These are phyloP conservation scores for Trichoderma koningiopsis DNA, from an alignment of 2,329 filamentous ascomycete species.

Conservation along the genomic window DNA sequence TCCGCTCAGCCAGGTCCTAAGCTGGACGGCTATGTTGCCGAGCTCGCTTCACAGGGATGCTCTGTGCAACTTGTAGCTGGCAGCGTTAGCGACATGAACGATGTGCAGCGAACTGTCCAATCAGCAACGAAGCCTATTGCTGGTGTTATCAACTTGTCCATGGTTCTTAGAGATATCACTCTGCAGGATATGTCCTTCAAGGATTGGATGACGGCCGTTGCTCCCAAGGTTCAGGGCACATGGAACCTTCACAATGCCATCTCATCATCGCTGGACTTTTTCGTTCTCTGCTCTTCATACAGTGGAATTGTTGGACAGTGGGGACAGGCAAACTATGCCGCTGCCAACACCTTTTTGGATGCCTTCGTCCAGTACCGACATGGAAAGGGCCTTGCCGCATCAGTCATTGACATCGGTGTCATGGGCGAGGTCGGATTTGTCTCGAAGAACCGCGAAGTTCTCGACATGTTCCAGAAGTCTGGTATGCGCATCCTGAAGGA, in stretches of 20 bases:
- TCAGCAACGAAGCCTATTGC: slow-evolving; percentile 36
- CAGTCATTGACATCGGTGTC: slow-evolving; percentile 41
- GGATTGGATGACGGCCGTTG: slow-evolving; percentile 34
- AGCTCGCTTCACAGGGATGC: slow-evolving; percentile 35
- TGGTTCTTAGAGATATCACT: slow-evolving; percentile 37
- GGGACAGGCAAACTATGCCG: slow-evolving; percentile 43
- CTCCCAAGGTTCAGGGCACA: slow-evolving; percentile 40
- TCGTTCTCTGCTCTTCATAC: slow-evolving; percentile 38
- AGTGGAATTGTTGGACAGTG: slow-evolving; percentile 35
- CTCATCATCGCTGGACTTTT: slow-evolving; percentile 37
- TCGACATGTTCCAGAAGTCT: slow-evolving; percentile 26
- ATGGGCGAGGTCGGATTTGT: slow-evolving; percentile 45
- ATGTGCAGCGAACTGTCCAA: slow-evolving; percentile 34
- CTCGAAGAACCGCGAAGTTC: slow-evolving; percentile 27
- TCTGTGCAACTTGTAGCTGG: slow-evolving; percentile 36
- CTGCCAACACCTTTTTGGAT: slow-evolving; percentile 47
- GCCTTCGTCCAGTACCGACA: slow-evolving; percentile 43
- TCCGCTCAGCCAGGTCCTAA: slow-evolving; percentile 28
- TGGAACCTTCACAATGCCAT: slow-evolving; percentile 39
- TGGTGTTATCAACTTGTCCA: slow-evolving; percentile 46
- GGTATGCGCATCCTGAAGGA: slow-evolving; percentile 29
- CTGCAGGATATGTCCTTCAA: slow-evolving; percentile 38
- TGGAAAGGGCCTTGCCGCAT: slow-evolving; percentile 39
- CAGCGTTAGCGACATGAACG: slow-evolving; percentile 35
- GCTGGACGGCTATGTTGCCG: slow-evolving; percentile 28